A percentile compares a stretch with the other conserved stretches of the same genome.
Conservation (phyloP, 129 eudicot species). For the Tagetes erecta region DNA sequence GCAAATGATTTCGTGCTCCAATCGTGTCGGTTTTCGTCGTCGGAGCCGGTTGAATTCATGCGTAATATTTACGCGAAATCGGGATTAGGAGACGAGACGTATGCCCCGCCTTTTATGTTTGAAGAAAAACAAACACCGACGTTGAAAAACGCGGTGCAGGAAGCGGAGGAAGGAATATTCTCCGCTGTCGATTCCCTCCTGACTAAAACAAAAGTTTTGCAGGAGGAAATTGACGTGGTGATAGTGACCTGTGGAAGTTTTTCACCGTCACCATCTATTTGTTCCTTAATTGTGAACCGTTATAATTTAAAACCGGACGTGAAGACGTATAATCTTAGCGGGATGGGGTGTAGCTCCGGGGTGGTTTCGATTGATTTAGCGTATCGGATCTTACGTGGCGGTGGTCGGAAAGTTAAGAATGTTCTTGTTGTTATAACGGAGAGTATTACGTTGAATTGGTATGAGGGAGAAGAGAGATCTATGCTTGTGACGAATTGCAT, state of each 20-base stretch:
- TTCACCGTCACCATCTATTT: slow-evolving; percentile 68
- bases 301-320: slow-evolving; percentile 49
- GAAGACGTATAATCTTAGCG: slow-evolving; percentile 70
- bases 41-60: slow-evolving; percentile 53
- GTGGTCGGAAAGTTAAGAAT: slow-evolving; percentile 41
- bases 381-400: slow-evolving; percentile 40
- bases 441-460: slow-evolving; percentile 74
- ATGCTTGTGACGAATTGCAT: slow-evolving; percentile 78
- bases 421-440: slow-evolving; percentile 69
- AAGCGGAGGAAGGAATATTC: slow-evolving; percentile 66
- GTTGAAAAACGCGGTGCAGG: slow-evolving; percentile 47
- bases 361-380: slow-evolving; percentile 62
- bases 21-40: slow-evolving; percentile 19
- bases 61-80: slow-evolving; percentile 54
- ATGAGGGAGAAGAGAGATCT: slow-evolving; percentile 59
- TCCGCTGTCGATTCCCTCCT: slow-evolving; percentile 53
- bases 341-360: slow-evolving; percentile 94
- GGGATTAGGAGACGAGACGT: slow-evolving; percentile 72
- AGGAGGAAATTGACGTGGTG: slow-evolving; percentile 43
- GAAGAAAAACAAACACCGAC: slow-evolving; percentile 34
- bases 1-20: slow-evolving; percentile 42
- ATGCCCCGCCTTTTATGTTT: slow-evolving; percentile 72
- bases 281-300: slow-evolving; percentile 59
- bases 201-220: slow-evolving; percentile 40
- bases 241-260: slow-evolving; percentile 67